Evolutionary conservation across 176 grass and related monocot genomes (phyloP), one percentile per base, ranked within the genome.

Genomic region (Panicum miliaceum): DNA sequence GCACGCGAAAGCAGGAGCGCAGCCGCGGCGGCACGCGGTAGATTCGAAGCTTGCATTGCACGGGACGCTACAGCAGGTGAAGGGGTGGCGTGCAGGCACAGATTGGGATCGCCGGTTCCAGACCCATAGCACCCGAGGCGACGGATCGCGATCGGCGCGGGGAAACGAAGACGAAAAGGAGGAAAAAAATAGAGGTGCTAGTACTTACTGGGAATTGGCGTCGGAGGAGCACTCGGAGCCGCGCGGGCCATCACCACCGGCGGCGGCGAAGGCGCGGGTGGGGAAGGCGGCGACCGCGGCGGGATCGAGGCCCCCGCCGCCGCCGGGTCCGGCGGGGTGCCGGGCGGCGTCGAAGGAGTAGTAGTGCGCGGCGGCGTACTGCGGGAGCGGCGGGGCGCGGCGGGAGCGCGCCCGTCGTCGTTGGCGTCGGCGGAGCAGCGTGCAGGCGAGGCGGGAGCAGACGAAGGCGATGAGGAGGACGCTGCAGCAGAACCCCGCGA

Each of bases 401-500:
- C 53, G 63, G 70, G 32, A 57, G 34, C 90, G 29, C 2, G 29
- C 29, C 29, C 29, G 29, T 32, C 29, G 29, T 1, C 29, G 79
- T 5, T 41, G 77, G 57, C 62, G 73, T 11, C 94, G 93, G 41
- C 88, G 91, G 58, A 89, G 48, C 59, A 94, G 78, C 18, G 89
- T 88, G 93, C 96, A 99, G 85, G 92, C 89, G 73, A 99, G 90
- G 48, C 96, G 86, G 12, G 91, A 84, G 86, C 96, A 96, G 41
- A 99, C 89, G 84, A 94, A 96, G 42, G 89, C 83, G 81, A 97
- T 97, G 81, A 97, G 94, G 82, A 97, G 68, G 43, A 91, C 82
- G 92, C 87, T 99, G 76, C 87, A 88, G 81, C 93, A 87, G 91
- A 99, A 99, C 12, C 96, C 96, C 25, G 93, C 77, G 57, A 94